Evolutionary conservation across 1,284 basidiomycete genomes (phyloP), one percentile per base, ranked within the genome.

Genomic region (Malassezia yamatoensis): DNA sequence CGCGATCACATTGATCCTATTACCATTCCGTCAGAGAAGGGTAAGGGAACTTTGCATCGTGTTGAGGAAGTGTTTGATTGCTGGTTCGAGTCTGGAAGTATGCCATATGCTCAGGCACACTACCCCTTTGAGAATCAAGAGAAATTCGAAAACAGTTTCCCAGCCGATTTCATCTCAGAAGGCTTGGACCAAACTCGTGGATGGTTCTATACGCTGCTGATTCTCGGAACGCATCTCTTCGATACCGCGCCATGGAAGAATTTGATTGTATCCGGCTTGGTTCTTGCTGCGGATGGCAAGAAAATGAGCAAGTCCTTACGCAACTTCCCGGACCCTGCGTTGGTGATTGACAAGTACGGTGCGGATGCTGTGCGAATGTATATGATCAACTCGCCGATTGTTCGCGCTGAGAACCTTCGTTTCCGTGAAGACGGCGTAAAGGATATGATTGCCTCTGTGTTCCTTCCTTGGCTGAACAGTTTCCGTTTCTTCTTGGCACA

Each of bases 401-500:
- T 98, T 36, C 87, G 94, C 37, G 94, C 89, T 16, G 94, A 98
- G 77, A 96, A 94, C 76, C 82, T 99, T 40, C 85, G 90, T 50
- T 98, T 99, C 85, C 84, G 90, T 54, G 94, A 99, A 77, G 90
- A 93, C 63, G 94, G 94, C 63, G 94, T 99, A 54, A 87, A 89
- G 66, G 93, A 96, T 67, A 90, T 98, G 58, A 82, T 98, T 66
- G 87, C 90, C 34, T 86, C 88, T 20, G 91, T 96, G 32, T 85
- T 98, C 65, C 81, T 96, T 38, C 94, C 93, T n/a, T 96, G 93
- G 90, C 83, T 98, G 75, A 98, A 98, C 77, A 88, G 90, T 51
- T 93, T 93, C 83, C 88, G 93, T 64, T 99, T 99, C 83, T 96
- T 98, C 84, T 81, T 96, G 53, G 90, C 88, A n/a, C 93, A 96